Percentiles rank a stretch among this genome's conserved stretches.
phyloP scores from a whole-genome alignment of 2,329 filamentous ascomycete genomes.

The Pseudocercospora fijiensis region DNA sequence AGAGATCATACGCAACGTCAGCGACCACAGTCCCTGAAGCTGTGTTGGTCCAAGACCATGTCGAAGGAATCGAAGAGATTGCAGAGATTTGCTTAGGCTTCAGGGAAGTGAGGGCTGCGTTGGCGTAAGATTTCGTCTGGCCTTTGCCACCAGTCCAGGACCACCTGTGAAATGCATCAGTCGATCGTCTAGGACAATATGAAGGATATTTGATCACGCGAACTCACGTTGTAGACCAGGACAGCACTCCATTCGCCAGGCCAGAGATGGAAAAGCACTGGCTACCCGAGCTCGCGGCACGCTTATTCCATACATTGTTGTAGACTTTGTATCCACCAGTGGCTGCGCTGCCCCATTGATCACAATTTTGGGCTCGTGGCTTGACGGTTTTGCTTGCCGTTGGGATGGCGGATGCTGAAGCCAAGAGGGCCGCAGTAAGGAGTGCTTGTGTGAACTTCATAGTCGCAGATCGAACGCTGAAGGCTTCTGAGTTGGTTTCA shows the following conservation, averaged over 20 bases:
- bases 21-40: conserved; percentile 50
- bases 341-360: conserved; percentile 33
- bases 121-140: conserved; percentile 48
- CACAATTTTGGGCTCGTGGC: conserved; percentile 30
- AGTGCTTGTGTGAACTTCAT: background rate
- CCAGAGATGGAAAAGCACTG: conserved; percentile 49
- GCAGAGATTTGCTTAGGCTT: conserved; percentile 36
- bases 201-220: too few relatives aligned
- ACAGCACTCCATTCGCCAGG: conserved; percentile 40
- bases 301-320: conserved; percentile 48
- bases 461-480: background rate
- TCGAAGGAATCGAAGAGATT: conserved; percentile 43
- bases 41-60: conserved; percentile 53
- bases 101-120: conserved; percentile 40
- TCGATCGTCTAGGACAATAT: background rate
- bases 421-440: background rate
- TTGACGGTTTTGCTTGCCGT: conserved; percentile 8
- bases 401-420: background rate
- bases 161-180: conserved; percentile 36
- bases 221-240: conserved; percentile 47
- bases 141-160: conserved; percentile 34
- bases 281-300: conserved; percentile 43
- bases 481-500: background rate
- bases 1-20: conserved; percentile 60
- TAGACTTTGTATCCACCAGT: conserved; percentile 40